Evolutionary conservation across 805 yeast species (phyloP).

Genomic region (Limtongia smithiae): DNA sequence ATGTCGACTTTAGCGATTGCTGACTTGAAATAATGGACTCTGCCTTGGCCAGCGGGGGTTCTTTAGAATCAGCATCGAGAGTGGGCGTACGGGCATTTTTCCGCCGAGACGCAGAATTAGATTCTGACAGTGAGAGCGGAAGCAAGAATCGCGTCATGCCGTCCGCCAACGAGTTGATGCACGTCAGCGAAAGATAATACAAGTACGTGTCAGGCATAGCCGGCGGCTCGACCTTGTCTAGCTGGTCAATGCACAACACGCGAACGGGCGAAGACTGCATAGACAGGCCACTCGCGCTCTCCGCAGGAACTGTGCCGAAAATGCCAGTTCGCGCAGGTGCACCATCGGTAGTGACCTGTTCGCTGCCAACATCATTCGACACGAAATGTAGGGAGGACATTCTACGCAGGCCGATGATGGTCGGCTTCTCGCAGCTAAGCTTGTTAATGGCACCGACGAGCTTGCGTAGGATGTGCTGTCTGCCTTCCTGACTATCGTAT

Average conservation of each 20-base stretch:
- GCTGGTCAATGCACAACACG: constrained; percentile 61
- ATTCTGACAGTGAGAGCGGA: constrained; percentile 38
- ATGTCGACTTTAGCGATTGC: background rate
- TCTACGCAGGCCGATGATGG: constrained; percentile 35
- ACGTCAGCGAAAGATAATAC: constrained; percentile 52
- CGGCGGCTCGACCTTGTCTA: constrained; percentile 82
- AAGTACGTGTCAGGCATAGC: constrained; percentile 59
- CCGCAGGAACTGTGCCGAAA: constrained; percentile 17
- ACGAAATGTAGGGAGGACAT: constrained; percentile 10
- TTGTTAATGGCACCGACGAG: constrained; percentile 46
- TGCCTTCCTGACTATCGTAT: constrained; percentile 58
- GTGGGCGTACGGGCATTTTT: constrained; percentile 6
- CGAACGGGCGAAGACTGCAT: constrained; percentile 25
- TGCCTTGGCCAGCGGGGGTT: background rate
- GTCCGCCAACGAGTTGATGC: constrained; percentile 57
- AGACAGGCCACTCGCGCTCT: constrained; percentile 14
- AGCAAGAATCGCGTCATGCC: constrained; percentile 58
- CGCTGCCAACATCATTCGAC: constrained; percentile 6
- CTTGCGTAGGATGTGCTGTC: constrained; percentile 59
- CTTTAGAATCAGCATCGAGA: constrained; percentile 2
- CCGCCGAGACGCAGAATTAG: constrained; percentile 2
- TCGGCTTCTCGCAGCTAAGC: constrained; percentile 39
- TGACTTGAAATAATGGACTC: background rate
- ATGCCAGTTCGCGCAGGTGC: constrained; percentile 19
- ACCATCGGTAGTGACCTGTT: background rate